Base-by-base conservation (phyloP, 306 rosid genomes). In the Comarum palustre region DNA sequence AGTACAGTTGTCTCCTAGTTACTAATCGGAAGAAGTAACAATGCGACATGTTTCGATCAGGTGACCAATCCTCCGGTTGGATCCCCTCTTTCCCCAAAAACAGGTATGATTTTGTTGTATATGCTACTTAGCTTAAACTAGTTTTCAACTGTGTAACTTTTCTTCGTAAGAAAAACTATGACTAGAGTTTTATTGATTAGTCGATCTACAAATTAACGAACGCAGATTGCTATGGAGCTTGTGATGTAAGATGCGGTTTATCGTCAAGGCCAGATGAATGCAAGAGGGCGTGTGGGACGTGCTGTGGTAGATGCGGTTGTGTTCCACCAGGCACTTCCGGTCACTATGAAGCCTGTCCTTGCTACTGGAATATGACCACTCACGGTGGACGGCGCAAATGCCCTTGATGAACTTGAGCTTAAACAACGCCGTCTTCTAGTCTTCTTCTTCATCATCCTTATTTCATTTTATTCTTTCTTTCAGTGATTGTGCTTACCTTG, bases 241-340 rank as follows among this genome's bases (percentile, higher is more conserved):
- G 96, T 73, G 73, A 25, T 1, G 78, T 62, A 8, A 80, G 97
- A 68, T 91, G 93, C 41, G 73, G 72, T 25, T 71, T 78, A 41
- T 78, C 93, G 22, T 91, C 93, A 3, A 77, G 96, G 72, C 90
- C 68, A 9, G 14, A 22, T 24, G 55, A 81, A 10, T 87, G 97
- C 77, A 81, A 84, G 63, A 80, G 91, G 73, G 91, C 90, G 0
- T 89, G 97, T 14, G 89, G 89, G 25, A 89, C 91, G 6, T 91
- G 96, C 80, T 89, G 96, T 36, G 39, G 15, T 1, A 83, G 89
- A 19, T 87, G 96, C 76, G 70, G 70, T 64, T 89, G 97, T 16
- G 97, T 91, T 14, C 91, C 97, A 1, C 90, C 93, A 0, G 97
- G 91, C 45, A 87, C 93, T 51, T 31, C 85, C 12, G 90, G 89